Evolutionary conservation across 106 monocot genomes (phyloP).

Genomic region (Agapanthus africanus): DNA sequence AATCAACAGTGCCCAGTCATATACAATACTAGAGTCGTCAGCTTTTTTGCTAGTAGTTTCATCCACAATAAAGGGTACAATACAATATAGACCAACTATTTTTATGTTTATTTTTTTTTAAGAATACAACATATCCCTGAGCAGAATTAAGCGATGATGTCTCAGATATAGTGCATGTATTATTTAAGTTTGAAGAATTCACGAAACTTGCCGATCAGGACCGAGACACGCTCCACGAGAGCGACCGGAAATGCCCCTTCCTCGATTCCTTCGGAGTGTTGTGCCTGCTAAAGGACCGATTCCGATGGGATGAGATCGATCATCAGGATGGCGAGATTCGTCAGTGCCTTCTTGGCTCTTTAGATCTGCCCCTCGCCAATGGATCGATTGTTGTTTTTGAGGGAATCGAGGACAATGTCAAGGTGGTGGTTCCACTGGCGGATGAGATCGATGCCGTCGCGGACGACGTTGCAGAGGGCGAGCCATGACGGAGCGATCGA

Average conservation of each 20-base stretch:
- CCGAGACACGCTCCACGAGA: too few species aligned
- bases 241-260: too few species aligned
- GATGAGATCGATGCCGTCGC: constrained; percentile 46
- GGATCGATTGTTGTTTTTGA: neutral
- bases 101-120: too few species aligned
- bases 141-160: too few species aligned
- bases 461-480: constrained; percentile 52
- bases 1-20: too few species aligned
- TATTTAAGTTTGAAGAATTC: too few species aligned
- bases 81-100: too few species aligned
- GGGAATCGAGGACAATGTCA: constrained; percentile 26
- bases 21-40: too few species aligned
- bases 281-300: constrained; percentile 46
- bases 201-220: constrained; percentile 37
- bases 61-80: too few species aligned
- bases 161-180: too few species aligned
- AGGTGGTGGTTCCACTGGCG: constrained; percentile 43
- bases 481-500: constrained; percentile 51
- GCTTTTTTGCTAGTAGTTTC: too few species aligned
- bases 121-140: too few species aligned
- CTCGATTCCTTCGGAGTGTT: constrained; percentile 12
- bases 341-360: constrained; percentile 42
- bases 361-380: constrained; percentile 42
- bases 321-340: constrained; percentile 43
- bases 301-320: constrained; percentile 29